These are phyloP conservation scores for Trametes cingulata DNA, from an alignment of 768 basidiomycete genomes.

Conservation along the genomic window DNA sequence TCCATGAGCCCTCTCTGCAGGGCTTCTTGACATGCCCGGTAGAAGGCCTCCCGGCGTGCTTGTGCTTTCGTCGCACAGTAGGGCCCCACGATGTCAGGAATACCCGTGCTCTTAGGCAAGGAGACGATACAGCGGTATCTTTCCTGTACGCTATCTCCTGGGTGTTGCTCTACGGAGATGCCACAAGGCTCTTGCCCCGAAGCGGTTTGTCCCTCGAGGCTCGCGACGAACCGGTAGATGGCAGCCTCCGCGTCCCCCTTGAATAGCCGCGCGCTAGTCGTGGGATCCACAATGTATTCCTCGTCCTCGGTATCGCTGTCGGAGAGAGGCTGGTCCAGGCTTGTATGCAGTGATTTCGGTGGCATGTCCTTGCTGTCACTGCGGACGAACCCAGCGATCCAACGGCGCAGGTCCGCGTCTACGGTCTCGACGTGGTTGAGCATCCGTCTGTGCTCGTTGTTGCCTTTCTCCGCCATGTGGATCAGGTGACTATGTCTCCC, in stretches of 20 bases:
- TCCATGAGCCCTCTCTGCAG: conserved; percentile 20
- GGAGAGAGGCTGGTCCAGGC: conserved; percentile 44
- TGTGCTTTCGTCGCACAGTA: conserved; percentile 1
- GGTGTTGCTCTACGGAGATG: not conserved
- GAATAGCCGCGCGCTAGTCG: conserved; percentile 59
- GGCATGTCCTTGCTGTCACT: conserved; percentile 39
- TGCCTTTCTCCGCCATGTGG: conserved; percentile 62
- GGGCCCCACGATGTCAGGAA: conserved; percentile 11
- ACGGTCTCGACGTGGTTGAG: conserved; percentile 45
- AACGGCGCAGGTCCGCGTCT: conserved; percentile 43
- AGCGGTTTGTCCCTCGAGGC: not conserved
- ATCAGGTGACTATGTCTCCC: conserved; percentile 55
- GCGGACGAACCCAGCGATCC: conserved; percentile 51
- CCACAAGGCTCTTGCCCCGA: not conserved
- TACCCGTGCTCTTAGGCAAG: conserved; percentile 1
- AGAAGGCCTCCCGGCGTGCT: conserved; percentile 19
- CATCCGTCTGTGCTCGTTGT: conserved; percentile 54
- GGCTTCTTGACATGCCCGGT: conserved; percentile 17
- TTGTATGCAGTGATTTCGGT: conserved; percentile 43
- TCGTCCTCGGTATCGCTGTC: conserved; percentile 52
- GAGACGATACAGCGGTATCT: conserved; percentile 23
- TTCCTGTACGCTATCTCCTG: not conserved
- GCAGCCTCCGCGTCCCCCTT: conserved; percentile 57
- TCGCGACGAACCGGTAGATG: conserved; percentile 52
- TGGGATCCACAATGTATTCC: conserved; percentile 57